Conservation (phyloP, 2,329 filamentous ascomycete genomes). For the Rosellinia necatrix region DNA sequence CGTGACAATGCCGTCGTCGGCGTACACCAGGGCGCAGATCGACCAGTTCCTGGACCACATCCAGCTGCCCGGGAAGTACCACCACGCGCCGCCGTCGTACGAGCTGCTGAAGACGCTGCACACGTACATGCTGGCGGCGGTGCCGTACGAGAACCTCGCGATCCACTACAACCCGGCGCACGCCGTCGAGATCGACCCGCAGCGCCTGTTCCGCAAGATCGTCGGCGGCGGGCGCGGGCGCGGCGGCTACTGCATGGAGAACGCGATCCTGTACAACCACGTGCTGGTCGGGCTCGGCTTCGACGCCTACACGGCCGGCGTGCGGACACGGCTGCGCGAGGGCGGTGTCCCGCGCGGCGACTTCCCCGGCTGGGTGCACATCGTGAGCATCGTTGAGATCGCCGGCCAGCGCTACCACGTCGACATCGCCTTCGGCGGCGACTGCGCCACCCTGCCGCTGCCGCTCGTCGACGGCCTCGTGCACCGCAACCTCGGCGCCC, state of each 20-base stretch:
- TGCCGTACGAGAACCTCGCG: constrained; percentile 62
- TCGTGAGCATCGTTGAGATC: constrained; percentile 65
- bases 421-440: constrained; percentile 69
- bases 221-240: constrained; percentile 47
- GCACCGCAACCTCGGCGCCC: constrained; percentile 56
- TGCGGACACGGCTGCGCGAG: constrained; percentile 49
- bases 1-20: constrained; percentile 16
- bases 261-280: constrained; percentile 58
- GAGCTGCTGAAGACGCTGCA: constrained; percentile 26
- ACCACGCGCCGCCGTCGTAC: constrained; percentile 24
- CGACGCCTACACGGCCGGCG: constrained; percentile 60
- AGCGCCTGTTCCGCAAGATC: constrained; percentile 55
- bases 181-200: constrained; percentile 49
- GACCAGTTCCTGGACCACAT: constrained; percentile 29
- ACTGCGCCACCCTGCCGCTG: constrained; percentile 62
- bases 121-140: constrained; percentile 39
- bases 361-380: constrained; percentile 61
- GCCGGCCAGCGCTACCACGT: constrained; percentile 55
- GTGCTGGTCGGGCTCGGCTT: constrained; percentile 58
- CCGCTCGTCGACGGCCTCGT: constrained; percentile 51
- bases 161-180: constrained; percentile 55
- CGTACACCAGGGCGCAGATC: constrained; percentile 25
- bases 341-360: constrained; percentile 47
- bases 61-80: constrained; percentile 24
- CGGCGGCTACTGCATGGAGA: constrained; percentile 67